Conservation (phyloP, 2,329 filamentous ascomycete species). For the Xylariaceae sp. region DNA sequence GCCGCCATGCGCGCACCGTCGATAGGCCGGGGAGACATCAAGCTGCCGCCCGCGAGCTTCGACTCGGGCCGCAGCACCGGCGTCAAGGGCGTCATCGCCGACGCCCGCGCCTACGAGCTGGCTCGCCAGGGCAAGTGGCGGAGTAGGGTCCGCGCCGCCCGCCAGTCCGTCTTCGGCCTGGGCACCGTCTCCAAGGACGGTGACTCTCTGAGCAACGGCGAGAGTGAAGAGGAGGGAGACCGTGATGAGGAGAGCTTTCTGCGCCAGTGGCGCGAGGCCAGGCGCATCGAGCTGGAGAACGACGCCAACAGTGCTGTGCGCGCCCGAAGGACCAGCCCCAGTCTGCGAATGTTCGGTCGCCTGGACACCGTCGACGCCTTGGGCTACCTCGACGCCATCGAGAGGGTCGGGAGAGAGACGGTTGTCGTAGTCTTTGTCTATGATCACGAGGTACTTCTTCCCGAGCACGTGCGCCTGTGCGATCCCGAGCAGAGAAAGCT, state of each 20-base stretch:
- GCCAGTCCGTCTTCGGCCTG: conserved; percentile 48
- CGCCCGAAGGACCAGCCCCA: conserved; percentile 67
- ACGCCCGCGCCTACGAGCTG: conserved; percentile 69
- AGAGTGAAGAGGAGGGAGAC: conserved; percentile 42
- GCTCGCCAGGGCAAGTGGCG: conserved; percentile 52
- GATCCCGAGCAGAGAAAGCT: too few species aligned
- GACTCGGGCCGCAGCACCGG: conserved; percentile 67
- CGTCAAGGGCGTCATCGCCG: conserved; percentile 81
- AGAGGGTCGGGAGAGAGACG: conserved; percentile 75
- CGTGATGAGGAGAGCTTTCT: conserved; percentile 75
- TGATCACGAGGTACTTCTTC: conserved; percentile 46
- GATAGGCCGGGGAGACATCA: conserved; percentile 38
- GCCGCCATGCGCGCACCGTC: conserved; percentile 59
- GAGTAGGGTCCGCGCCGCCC: conserved; percentile 42
- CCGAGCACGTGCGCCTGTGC: background rate
- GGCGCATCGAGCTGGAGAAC: conserved; percentile 68
- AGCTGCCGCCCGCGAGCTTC: conserved; percentile 55
- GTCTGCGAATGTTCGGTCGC: conserved; percentile 67
- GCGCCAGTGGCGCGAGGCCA: conserved; percentile 73
- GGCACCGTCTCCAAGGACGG: conserved; percentile 24
- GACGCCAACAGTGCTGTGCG: conserved; percentile 47
- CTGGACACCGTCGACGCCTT: conserved; percentile 80
- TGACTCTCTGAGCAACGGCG: conserved; percentile 25
- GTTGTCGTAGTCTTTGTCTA: conserved; percentile 91
- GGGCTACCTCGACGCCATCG: conserved; percentile 93